phyloP scores from a whole-genome alignment of 257 asterid species.

The Gentiana straminea region DNA sequence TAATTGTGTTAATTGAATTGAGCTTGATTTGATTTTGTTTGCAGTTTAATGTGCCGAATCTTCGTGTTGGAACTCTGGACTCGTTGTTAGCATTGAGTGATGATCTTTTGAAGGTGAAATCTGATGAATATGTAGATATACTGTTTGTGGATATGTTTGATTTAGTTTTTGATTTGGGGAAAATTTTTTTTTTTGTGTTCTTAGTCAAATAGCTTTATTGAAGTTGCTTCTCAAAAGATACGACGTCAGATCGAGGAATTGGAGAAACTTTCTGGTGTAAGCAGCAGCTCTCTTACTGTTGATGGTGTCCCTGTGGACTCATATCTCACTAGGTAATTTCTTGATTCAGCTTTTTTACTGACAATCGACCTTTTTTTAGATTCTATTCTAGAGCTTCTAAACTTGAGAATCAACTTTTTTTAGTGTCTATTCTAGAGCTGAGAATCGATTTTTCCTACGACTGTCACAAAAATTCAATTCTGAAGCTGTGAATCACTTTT shows the following conservation, averaged over 20 bases:
- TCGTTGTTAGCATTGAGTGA: conserved; percentile 74
- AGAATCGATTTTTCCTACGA: too few species aligned
- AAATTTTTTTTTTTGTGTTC: conserved; percentile 4
- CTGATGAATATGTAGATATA: background rate
- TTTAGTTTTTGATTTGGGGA: background rate
- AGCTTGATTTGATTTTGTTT: conserved; percentile 4
- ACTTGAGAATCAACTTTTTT: too few species aligned
- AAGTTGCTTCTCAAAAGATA: conserved; percentile 79
- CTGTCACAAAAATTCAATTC: too few species aligned
- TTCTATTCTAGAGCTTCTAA: background rate
- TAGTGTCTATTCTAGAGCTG: too few species aligned
- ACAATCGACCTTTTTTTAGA: background rate
- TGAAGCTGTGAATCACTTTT: too few species aligned
- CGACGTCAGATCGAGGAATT: conserved; percentile 81
- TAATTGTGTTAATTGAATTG: conserved; percentile 5
- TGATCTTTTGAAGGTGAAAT: conserved; percentile 63
- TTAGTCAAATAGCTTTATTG: conserved; percentile 80
- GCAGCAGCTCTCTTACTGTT: conserved; percentile 77
- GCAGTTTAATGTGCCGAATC: conserved; percentile 87
- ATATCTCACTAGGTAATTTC: conserved; percentile 65
- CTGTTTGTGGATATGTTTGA: conserved; percentile 1
- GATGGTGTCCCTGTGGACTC: conserved; percentile 96
- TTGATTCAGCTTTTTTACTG: background rate
- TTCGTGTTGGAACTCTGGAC: conserved; percentile 87
- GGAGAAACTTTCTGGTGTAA: conserved; percentile 73